phyloP scores from a whole-genome alignment of 106 monocot species.

The Amphibolis antarctica region DNA sequence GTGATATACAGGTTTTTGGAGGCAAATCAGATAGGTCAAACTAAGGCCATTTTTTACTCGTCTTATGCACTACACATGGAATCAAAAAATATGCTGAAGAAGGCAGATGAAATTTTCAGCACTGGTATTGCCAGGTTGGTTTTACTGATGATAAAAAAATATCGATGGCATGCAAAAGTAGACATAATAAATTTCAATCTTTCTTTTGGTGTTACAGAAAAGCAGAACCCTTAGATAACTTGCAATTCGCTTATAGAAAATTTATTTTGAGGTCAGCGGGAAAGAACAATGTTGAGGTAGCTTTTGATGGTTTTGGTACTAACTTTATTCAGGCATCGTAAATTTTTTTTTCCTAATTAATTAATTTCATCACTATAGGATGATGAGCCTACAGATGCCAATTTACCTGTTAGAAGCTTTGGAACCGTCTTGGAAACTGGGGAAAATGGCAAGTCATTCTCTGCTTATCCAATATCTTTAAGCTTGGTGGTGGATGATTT shows the following conservation, averaged over 20 bases:
- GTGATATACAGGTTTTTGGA: constrained; percentile 75
- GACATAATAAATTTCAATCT: background rate
- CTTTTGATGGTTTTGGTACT: background rate
- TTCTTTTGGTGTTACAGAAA: constrained; percentile 30
- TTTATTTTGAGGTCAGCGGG: constrained; percentile 48
- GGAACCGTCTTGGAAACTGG: constrained; percentile 47
- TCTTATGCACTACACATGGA: constrained; percentile 71
- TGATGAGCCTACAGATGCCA: constrained; percentile 31
- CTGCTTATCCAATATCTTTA: background rate
- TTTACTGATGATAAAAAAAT: too few relatives aligned
- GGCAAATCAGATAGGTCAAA: constrained; percentile 74
- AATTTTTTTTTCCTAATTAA: background rate
- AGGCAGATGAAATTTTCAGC: constrained; percentile 81
- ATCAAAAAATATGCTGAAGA: constrained; percentile 58
- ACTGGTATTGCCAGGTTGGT: constrained; percentile 83
- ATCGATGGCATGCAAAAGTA: too few relatives aligned
- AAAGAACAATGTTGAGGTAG: constrained; percentile 44
- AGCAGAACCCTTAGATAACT: constrained; percentile 50
- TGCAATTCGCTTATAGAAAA: constrained; percentile 51
- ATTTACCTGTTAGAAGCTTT: constrained; percentile 47
- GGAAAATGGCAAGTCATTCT: constrained; percentile 22
- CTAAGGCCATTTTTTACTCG: constrained; percentile 42
- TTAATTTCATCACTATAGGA: constrained; percentile 8
- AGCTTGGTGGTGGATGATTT: background rate
- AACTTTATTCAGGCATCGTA: background rate